Conservation (phyloP, 2,329 filamentous ascomycete genomes). For the Neofusicoccum sp. region DNA sequence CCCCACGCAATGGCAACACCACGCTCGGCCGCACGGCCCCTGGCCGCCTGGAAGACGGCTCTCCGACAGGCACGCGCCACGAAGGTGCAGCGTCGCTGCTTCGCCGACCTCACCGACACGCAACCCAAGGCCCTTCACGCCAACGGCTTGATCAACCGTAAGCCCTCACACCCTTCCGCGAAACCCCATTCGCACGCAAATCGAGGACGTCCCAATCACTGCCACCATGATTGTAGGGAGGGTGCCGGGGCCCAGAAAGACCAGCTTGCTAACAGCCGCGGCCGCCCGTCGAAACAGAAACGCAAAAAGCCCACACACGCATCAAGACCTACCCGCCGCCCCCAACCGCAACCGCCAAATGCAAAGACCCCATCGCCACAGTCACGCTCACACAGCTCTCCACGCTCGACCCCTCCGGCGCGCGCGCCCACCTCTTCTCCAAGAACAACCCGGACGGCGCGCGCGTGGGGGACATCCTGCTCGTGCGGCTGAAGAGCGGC, state of each 20-base stretch:
- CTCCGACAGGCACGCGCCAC: constrained; percentile 55
- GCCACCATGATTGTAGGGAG: too few species aligned
- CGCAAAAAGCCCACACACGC: constrained; percentile 39
- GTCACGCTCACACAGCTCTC: constrained; percentile 69
- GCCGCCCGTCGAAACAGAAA: too few species aligned
- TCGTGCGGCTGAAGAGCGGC: constrained; percentile 78
- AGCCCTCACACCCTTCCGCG: neutral
- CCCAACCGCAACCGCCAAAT: constrained; percentile 54
- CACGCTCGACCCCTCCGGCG: constrained; percentile 78
- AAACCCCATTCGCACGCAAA: neutral
- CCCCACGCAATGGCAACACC: constrained; percentile 55
- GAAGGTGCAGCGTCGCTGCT: constrained; percentile 26
- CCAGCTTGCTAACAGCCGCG: constrained; percentile 9
- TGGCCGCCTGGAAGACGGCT: constrained; percentile 67
- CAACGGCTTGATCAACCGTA: constrained; percentile 12
- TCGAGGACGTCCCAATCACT: too few species aligned
- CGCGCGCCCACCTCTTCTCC: constrained; percentile 78
- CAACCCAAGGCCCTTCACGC: neutral
- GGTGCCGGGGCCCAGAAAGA: too few species aligned
- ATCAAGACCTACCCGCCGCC: constrained; percentile 55
- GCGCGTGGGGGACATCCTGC: constrained; percentile 84
- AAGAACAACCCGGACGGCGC: constrained; percentile 74
- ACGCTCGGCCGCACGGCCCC: constrained; percentile 59
- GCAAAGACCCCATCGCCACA: constrained; percentile 65
- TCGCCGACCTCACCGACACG: neutral